Evolutionary conservation across 2,329 filamentous ascomycete genomes (phyloP).

Genomic region (Pleomassaria siparia): DNA sequence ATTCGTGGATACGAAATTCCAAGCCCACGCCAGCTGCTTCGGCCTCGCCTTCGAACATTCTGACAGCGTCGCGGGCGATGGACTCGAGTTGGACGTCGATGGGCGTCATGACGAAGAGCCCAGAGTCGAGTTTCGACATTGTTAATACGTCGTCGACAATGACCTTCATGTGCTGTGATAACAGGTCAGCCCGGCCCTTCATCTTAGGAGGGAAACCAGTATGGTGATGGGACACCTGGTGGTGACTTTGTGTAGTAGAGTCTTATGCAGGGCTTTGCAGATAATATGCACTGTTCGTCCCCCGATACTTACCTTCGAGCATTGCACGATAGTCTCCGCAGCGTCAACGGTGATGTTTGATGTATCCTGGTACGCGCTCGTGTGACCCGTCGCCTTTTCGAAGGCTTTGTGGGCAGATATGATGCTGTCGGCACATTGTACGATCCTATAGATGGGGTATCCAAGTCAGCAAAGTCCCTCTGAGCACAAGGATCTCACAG

Average conservation of each 20-base stretch:
- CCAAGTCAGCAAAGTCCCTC: no score
- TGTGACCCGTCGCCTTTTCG: no score
- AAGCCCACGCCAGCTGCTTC: constrained; percentile 24
- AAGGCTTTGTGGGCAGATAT: no score
- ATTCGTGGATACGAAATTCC: constrained; percentile 32
- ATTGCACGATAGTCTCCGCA: no score
- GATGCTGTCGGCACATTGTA: constrained; percentile 48
- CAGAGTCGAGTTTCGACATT: constrained; percentile 43
- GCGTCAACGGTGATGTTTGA: no score
- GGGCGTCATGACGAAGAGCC: constrained; percentile 33
- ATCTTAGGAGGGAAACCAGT: constrained; percentile 1
- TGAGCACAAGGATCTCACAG: no score
- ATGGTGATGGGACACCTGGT: constrained; percentile 5
- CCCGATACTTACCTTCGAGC: no score
- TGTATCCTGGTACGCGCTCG: no score
- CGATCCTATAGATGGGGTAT: constrained; percentile 29
- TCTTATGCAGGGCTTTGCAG: no score
- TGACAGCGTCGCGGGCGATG: constrained; percentile 37
- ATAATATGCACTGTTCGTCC: no score
- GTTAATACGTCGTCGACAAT: constrained; percentile 42
- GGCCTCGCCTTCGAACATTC: constrained; percentile 41
- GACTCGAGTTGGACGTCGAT: constrained; percentile 40
- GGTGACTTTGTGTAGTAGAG: constrained; percentile 23
- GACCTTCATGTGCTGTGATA: constrained; percentile 44
- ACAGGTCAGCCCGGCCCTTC: constrained; percentile 16